These are phyloP conservation scores for Elsinoe fawcettii DNA, from an alignment of 2,329 filamentous ascomycete species.

Conservation along the genomic window DNA sequence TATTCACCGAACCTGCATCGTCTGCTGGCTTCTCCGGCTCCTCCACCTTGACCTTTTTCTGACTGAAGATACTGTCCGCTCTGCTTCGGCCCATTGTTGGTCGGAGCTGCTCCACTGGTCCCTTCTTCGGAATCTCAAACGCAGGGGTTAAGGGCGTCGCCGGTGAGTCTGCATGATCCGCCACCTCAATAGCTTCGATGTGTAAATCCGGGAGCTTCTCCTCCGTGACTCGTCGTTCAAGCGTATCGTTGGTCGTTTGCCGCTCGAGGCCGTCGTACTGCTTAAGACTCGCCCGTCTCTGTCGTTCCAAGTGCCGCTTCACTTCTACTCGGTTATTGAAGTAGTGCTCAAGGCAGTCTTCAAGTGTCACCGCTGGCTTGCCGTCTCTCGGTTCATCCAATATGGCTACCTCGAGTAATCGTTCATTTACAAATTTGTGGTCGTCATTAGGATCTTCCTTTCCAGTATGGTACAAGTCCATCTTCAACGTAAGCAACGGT, in stretches of 20 bases:
- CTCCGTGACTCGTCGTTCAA: conserved; percentile 19
- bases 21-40: conserved; percentile 35
- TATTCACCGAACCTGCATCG: conserved; percentile 33
- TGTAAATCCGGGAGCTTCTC: conserved; percentile 38
- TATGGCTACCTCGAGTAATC: conserved; percentile 85
- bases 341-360: conserved; percentile 87
- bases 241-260: conserved; percentile 25
- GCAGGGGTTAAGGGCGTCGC: conserved; percentile 20
- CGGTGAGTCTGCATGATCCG: conserved; percentile 21
- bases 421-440: conserved; percentile 89
- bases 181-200: conserved; percentile 31
- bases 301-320: conserved; percentile 57
- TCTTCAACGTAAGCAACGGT: conserved; percentile 80
- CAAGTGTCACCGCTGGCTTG: conserved; percentile 61
- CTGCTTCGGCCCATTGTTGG: conserved; percentile 34
- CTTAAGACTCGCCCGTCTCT: conserved; percentile 61
- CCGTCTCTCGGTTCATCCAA: conserved; percentile 61
- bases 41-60: conserved; percentile 31
- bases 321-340: conserved; percentile 94
- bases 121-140: conserved; percentile 20
- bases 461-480: conserved; percentile 89
- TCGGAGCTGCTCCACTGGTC: conserved; percentile 26
- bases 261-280: conserved; percentile 56
- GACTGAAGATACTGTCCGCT: conserved; percentile 44
- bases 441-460: conserved; percentile 76